Evolutionary conservation across 768 basidiomycete species (phyloP).

Genomic region (Kwoniella newhampshirensis): DNA sequence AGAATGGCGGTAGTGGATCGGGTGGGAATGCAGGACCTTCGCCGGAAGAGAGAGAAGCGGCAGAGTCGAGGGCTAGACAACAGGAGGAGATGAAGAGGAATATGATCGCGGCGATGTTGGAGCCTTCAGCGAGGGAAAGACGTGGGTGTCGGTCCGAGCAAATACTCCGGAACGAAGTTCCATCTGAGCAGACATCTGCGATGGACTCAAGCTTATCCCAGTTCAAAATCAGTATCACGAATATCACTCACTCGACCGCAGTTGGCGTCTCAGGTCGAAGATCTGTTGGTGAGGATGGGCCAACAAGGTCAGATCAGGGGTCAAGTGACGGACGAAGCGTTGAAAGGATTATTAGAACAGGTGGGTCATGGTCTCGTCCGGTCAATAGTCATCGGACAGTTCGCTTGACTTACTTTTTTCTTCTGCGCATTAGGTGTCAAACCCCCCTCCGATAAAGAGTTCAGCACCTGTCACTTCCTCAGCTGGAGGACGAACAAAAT

Average conservation of each 20-base stretch:
- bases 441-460: conserved; percentile 28
- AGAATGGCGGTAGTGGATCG: conserved; percentile 6
- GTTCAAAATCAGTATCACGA: conserved; percentile 50
- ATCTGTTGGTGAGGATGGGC: conserved; percentile 47
- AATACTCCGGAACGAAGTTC: too few species aligned
- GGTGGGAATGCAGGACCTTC: conserved; percentile 21
- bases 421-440: conserved; percentile 31
- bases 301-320: conserved; percentile 49
- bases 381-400: too few species aligned
- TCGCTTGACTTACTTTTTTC: background rate
- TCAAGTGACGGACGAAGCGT: conserved; percentile 50
- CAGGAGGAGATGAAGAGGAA: conserved; percentile 52
- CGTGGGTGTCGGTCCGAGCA: conserved; percentile 46
- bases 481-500: conserved; percentile 31
- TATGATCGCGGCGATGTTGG: conserved; percentile 51
- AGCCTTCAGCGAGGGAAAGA: conserved; percentile 48
- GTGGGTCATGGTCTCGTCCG: conserved; percentile 30
- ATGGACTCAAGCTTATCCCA: too few species aligned
- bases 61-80: conserved; percentile 32
- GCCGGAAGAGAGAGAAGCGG: conserved; percentile 36
- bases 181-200: too few species aligned
- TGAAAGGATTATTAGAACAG: conserved; percentile 50
- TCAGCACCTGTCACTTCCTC: conserved; percentile 18
- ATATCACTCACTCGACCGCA: conserved; percentile 50
- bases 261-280: conserved; percentile 47